Evolutionary conservation across 169 alveolate species (phyloP), one percentile per base, ranked within the genome.

Genomic region (Babesia gibsoni): DNA sequence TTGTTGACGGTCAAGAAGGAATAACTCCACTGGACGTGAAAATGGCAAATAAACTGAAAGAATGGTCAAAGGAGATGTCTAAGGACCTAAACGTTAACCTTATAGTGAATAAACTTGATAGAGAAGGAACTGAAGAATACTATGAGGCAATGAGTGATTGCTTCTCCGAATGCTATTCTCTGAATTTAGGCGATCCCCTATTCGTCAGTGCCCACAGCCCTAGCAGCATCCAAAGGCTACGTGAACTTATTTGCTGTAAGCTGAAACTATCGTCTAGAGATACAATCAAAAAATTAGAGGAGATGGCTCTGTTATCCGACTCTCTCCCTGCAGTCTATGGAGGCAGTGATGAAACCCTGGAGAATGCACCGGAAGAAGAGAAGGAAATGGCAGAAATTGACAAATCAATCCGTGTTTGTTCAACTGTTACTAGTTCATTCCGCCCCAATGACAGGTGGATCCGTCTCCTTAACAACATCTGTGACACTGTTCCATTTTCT

Each of bases 1-100:
- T 88, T 42, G 84, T 88, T 36, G 93, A 88, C 53, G 93, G 93
- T 29, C 43, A 73, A 48, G 77, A 83, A 33, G 93, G 93, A 9
- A 81, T 88, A 20, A 84, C 89, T 22, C 93, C 91, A n/a, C 52
- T 68, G 43, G 93, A 88, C 54, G 27, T 67, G 8, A 84, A 79
- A 43, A 78, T 88, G 29, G 81, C 88, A 22, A 41, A 49, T 23
- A 80, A 74, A 53, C 49, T 88, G 48, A 49, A 70, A 23, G 52
- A 64, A 32, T 80, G 73, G 63, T 52, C 75, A 18, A 36, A 42
- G 32, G 53, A 63, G 4, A 36, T 61, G 23, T 33, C 70, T 18
- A 67, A 37, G 12, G 68, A 58, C 42, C 56, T 41, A 2, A 67
- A 41, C 12, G 46, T 75, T 0, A 68, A 57, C 9, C 63, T 67